Percentiles rank a stretch among this genome's conserved stretches.
phyloP scores from a whole-genome alignment of 257 asterid genomes.

The Anisodus acutangulus region DNA sequence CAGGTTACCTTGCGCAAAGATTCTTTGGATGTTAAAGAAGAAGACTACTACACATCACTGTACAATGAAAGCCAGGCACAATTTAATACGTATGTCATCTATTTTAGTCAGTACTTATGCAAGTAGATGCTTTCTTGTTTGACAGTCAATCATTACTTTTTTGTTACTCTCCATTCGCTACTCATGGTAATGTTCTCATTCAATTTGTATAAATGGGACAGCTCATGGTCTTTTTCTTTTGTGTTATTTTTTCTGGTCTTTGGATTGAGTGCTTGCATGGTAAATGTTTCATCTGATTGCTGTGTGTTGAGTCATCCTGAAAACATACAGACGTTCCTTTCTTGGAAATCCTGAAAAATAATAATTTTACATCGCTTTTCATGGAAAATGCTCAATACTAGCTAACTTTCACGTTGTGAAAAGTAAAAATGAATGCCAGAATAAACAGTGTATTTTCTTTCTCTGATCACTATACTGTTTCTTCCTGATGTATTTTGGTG shows the following conservation, averaged over 20 bases:
- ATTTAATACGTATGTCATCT: constrained; percentile 74
- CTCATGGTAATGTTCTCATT: constrained; percentile 18
- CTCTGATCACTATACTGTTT: background rate
- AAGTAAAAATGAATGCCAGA: background rate
- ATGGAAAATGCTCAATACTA: background rate
- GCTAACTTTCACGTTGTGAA: background rate
- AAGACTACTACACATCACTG: constrained; percentile 83
- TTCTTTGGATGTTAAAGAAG: constrained; percentile 80
- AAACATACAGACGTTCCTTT: background rate
- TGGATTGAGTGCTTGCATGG: background rate
- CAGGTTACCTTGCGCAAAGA: constrained; percentile 84
- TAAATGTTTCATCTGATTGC: background rate
- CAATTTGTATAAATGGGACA: background rate
- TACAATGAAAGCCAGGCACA: constrained; percentile 92
- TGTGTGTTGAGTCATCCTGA: background rate
- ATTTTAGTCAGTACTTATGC: constrained; percentile 4
- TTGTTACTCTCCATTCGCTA: background rate
- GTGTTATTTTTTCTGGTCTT: constrained; percentile 20
- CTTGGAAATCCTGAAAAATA: background rate
- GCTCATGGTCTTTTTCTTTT: constrained; percentile 4
- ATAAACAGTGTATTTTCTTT: background rate
- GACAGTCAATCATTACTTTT: background rate
- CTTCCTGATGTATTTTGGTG: constrained; percentile 29
- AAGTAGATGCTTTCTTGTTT: background rate
- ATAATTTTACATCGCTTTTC: background rate